A percentile compares a stretch with the other conserved stretches of the same genome.
These are phyloP conservation scores for Plectranthus barbatus DNA, from an alignment of 257 asterid genomes.

Conservation along the genomic window DNA sequence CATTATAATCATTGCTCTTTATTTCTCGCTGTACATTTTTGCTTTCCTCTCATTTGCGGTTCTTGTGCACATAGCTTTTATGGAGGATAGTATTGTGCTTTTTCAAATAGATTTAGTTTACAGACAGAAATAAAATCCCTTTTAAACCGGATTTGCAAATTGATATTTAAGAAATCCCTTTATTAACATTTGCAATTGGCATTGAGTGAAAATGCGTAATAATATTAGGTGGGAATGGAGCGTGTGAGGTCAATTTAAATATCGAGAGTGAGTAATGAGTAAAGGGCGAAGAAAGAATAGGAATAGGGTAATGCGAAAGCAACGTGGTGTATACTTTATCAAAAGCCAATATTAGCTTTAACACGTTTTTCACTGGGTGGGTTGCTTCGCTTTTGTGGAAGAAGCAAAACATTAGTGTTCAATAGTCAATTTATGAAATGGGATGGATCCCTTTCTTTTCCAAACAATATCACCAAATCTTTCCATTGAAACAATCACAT, in stretches of 20 bases:
- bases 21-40: background rate
- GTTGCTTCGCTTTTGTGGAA: conserved; percentile 15
- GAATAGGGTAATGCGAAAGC: conserved; percentile 24
- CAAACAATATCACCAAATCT: background rate
- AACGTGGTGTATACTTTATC: conserved; percentile 24
- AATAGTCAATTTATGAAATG: background rate
- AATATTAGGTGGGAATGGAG: background rate
- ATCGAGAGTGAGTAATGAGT: background rate
- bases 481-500: background rate
- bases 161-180: too few relatives aligned
- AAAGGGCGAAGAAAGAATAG: background rate
- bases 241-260: conserved; percentile 1
- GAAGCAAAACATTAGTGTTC: background rate
- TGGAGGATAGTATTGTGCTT: too few relatives aligned
- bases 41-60: background rate
- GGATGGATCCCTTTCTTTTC: background rate
- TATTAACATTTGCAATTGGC: too few relatives aligned
- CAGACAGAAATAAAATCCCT: too few relatives aligned
- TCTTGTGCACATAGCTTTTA: background rate
- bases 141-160: background rate
- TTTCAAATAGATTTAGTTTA: too few relatives aligned
- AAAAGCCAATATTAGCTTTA: conserved; percentile 15
- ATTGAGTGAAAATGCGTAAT: background rate
- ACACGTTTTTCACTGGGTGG: conserved; percentile 22
- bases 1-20: conserved; percentile 28